Conservation (phyloP, 495 filamentous ascomycete species). For the Penicillium simplicissimum region DNA sequence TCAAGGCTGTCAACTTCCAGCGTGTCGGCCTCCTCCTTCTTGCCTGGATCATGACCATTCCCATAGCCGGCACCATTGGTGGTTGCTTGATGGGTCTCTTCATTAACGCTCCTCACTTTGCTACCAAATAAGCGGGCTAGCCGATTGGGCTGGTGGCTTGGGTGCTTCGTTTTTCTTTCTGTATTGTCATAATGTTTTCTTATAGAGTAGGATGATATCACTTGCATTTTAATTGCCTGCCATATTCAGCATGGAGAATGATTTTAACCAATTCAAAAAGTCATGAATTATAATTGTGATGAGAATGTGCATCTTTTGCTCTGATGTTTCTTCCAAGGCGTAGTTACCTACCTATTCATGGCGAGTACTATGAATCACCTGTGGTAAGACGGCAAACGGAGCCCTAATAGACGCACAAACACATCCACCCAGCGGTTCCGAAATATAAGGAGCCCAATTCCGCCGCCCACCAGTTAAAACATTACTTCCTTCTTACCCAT, state of each 20-base stretch:
- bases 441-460: too few relatives aligned
- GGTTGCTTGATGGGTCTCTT: conserved; percentile 63
- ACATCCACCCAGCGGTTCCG: too few relatives aligned
- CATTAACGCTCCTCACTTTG: conserved; percentile 60
- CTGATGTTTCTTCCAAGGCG: too few relatives aligned
- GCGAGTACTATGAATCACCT: too few relatives aligned
- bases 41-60: conserved; percentile 65
- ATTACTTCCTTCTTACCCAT: too few relatives aligned
- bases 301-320: too few relatives aligned
- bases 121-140: not conserved
- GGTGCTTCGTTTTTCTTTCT: not conserved
- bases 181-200: not conserved
- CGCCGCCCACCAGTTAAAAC: too few relatives aligned
- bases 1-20: conserved; percentile 65
- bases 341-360: too few relatives aligned
- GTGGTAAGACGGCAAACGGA: too few relatives aligned
- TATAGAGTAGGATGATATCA: conserved; percentile 1
- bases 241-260: not conserved
- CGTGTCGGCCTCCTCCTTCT: conserved; percentile 54
- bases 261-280: not conserved
- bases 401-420: too few relatives aligned
- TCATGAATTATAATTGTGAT: too few relatives aligned
- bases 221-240: not conserved
- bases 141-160: not conserved
- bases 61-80: conserved; percentile 59